Evolutionary conservation across 148 eudicot species (phyloP), one percentile per base, ranked within the genome.

Genomic region (Rheum nobile): DNA sequence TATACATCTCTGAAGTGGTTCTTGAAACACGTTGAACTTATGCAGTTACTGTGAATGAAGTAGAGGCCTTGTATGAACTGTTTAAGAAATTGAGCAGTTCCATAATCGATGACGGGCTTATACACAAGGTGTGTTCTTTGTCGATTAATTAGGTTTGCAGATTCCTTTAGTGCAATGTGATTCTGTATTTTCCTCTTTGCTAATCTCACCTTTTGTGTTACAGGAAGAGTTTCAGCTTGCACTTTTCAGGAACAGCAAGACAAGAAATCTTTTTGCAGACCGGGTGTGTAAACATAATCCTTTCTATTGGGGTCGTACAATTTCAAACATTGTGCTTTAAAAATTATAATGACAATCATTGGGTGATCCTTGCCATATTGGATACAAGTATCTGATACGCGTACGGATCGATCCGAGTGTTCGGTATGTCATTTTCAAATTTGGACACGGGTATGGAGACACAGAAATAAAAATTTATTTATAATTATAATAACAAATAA

Each of bases 141-240:
- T 59, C 17, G 28, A 22, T 54, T 29, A 0, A 47, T 2, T 17
- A 47, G 6, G 3, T 16, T 48, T 22, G 22, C 29, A 6, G 61
- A 21, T 14, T 59, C 28, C 16, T 59, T 4, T 55, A n/a, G 13
- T 55, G 55, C 55, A n/a, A n/a, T 59, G 16, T 54, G 16, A 28
- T 26, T 28, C 5, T 28, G 2, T n/a, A 4, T 7, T 54, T 54
- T 21, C 28, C 61, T 21, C 9, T 54, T n/a, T n/a, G n/a, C n/a
- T n/a, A n/a, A n/a, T n/a, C n/a, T n/a, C n/a, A n/a, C n/a, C 1
- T 52, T 28, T 28, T 28, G 67, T 59, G 67, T 59, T 10, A 54
- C 16, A 89, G 97, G 98, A 94, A 84, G 98, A 94, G 82, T 83
- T 94, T 61, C 97, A 89, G 79, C 85, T 94, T 28, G 98, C 98